Conservation (phyloP, 2,329 filamentous ascomycete species). For the Fusarium papillatum region DNA sequence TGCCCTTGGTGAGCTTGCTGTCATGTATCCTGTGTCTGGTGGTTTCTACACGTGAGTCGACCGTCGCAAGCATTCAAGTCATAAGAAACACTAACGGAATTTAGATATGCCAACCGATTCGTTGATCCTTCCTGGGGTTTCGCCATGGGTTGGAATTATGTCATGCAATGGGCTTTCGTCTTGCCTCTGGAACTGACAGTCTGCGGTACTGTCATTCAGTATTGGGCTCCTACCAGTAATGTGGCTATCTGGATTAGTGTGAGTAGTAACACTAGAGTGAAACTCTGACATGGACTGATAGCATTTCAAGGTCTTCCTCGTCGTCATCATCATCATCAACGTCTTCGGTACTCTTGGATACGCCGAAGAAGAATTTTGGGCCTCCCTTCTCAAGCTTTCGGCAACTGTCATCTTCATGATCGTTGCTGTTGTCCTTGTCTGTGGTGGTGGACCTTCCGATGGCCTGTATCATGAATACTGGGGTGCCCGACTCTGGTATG, state of each 20-base stretch:
- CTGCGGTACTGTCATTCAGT: conserved; percentile 61
- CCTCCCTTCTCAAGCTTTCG: conserved; percentile 68
- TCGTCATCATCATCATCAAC: conserved; percentile 65
- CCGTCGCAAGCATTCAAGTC: background rate
- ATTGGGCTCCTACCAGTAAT: conserved; percentile 60
- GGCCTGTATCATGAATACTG: conserved; percentile 61
- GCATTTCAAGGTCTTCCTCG: conserved; percentile 59
- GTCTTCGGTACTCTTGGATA: conserved; percentile 69
- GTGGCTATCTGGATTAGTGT: conserved; percentile 66
- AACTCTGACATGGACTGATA: background rate
- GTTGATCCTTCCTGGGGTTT: conserved; percentile 65
- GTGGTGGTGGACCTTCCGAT: conserved; percentile 69
- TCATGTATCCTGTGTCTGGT: conserved; percentile 61
- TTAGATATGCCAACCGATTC: conserved; percentile 65
- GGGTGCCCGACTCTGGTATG: conserved; percentile 64
- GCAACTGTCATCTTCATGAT: conserved; percentile 76
- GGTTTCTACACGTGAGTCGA: conserved; percentile 63
- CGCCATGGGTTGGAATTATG: conserved; percentile 64
- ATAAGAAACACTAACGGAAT: background rate
- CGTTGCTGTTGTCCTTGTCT: conserved; percentile 69
- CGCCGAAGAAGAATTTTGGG: conserved; percentile 72
- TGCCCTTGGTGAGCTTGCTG: conserved; percentile 67
- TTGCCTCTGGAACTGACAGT: conserved; percentile 63
- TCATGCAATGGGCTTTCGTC: conserved; percentile 60
- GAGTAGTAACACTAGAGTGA: background rate